Base-by-base conservation (phyloP, 495 filamentous ascomycete genomes). In the Lophiostoma macrostomum region DNA sequence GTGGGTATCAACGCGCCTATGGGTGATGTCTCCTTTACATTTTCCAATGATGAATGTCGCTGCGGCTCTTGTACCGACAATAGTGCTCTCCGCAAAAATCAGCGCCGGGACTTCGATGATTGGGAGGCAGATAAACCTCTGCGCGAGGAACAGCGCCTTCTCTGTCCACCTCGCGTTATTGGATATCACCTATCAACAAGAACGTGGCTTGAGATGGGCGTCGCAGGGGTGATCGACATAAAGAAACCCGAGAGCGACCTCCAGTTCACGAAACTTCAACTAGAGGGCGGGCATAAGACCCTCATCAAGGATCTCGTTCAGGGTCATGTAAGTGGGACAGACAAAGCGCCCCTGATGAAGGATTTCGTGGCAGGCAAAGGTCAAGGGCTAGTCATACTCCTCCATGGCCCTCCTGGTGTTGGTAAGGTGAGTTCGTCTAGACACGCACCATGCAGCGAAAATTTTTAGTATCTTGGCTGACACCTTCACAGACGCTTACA, bases 301-400 rank as follows among this genome's bases (percentile, higher is more conserved):
- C 22, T 45, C 24, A 45, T 45, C 16, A 23, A 31, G 16, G 19
- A 10, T n/a, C 41, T 45, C 20, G 41, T 45, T 28, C 41, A 45
- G 41, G 31, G 46, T 50, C 20, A 50, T 14, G 30, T 29, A 27
- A 28, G 22, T 10, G 28, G 46, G 20, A 50, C 20, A 7, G 34
- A 23, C 4, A 39, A 50, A 16, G 13, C 12, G 4, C 30, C 30
- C 20, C 6, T 36, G 13, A 37, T 37, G 46, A 22, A 50, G 19
- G 46, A 50, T 18, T 37, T 38, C 16, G 46, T 38, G 18, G 13
- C 16, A 19, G 34, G 19, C 8, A 50, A 50, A 19, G 46, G 31
- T 4, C n/a, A 38, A 38, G 46, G 46, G 4, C 32, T 50, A 8
- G 30, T 50, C 31, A 50, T 50, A 25, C 31, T 50, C 3, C 20